Evolutionary conservation across 495 filamentous ascomycete species (phyloP), one percentile per base, ranked within the genome.

Genomic region (Penicillium canariense): DNA sequence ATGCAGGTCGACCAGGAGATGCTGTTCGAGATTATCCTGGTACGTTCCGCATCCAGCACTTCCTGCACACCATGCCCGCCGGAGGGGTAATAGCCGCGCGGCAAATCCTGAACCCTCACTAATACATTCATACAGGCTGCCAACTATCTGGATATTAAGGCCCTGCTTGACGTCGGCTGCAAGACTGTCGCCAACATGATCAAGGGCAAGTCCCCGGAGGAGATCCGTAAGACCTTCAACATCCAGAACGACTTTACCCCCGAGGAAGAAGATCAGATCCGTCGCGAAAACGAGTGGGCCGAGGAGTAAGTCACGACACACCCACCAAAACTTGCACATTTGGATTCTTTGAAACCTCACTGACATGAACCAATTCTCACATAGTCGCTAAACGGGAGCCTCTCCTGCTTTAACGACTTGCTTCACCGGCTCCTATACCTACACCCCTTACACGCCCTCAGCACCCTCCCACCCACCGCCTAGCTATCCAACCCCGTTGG

Each of bases 1-100:
- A 98, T 97, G 94, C 94, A 97, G 73, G 94, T 98, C 8, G 94
- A 98, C 67, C 94, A 98, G 68, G 94, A 98, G 75, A 96, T 98
- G 94, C 83, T 98, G 1, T 98, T 98, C 57, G 94, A 98, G 78
- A 97, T 98, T 66, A 98, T 98, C 57, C 78, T 98, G 26, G 91
- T 96, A 83, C 46, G 88, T 83, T n/a, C n/a, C 6, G 3, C 15
- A 27, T n/a, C 12, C 10, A 14, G 8, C 2, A 18, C 17, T 35
- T 10, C 20, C 22, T 7, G 8, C 14, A 17, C 1, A 18, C 2
- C 34, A 18, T 38, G 12, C 15, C 18, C 34, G n/a, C 34, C n/a
- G n/a, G 15, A 17, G 10, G 7, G 3, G 10, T 38, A 7, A 18
- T 9, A 5, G 18, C 2, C 2, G 5, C 9, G 18, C 2, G 5